A percentile compares a stretch with the other conserved stretches of the same genome.
Evolutionary conservation across 345 rosid species (phyloP).

Genomic region (Gynandropsis gynandra): DNA sequence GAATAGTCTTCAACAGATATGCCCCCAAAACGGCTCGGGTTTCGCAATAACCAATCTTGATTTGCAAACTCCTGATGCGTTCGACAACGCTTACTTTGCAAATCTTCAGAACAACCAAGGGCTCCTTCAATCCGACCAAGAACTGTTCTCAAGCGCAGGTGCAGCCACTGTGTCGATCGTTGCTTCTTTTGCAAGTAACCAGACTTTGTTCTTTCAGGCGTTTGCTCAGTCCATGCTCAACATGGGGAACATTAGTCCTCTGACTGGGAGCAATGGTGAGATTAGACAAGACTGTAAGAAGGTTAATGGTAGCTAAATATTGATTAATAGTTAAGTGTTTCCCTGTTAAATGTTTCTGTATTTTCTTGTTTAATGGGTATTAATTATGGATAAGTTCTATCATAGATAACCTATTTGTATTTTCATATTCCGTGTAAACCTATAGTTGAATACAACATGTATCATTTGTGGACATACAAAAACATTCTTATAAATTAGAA

Average conservation of each 20-base stretch:
- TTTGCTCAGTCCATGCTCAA: conserved; percentile 51
- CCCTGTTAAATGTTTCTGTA: too few relatives aligned
- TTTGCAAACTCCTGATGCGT: conserved; percentile 38
- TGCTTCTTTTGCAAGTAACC: conserved; percentile 30
- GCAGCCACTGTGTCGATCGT: conserved; percentile 40
- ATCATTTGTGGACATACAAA: too few relatives aligned
- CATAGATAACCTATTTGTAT: too few relatives aligned
- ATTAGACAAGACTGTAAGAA: conserved; percentile 46
- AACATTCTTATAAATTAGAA: too few relatives aligned
- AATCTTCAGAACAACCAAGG: conserved; percentile 39
- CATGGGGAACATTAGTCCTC: conserved; percentile 51
- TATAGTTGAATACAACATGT: too few relatives aligned
- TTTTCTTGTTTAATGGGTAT: too few relatives aligned
- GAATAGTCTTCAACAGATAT: conserved; percentile 31
- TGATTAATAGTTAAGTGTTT: too few relatives aligned
- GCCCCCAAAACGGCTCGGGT: conserved; percentile 42
- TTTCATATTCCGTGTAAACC: too few relatives aligned
- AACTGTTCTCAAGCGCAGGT: conserved; percentile 41
- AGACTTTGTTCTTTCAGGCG: conserved; percentile 45
- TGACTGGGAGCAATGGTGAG: conserved; percentile 51
- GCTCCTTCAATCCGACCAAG: conserved; percentile 56
- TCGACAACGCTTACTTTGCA: conserved; percentile 45
- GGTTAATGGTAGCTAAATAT: conserved; percentile 32
- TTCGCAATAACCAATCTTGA: conserved; percentile 37
- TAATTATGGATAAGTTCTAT: too few relatives aligned